These are phyloP conservation scores for Ramaria rubella DNA, from an alignment of 768 basidiomycete genomes.

Conservation along the genomic window DNA sequence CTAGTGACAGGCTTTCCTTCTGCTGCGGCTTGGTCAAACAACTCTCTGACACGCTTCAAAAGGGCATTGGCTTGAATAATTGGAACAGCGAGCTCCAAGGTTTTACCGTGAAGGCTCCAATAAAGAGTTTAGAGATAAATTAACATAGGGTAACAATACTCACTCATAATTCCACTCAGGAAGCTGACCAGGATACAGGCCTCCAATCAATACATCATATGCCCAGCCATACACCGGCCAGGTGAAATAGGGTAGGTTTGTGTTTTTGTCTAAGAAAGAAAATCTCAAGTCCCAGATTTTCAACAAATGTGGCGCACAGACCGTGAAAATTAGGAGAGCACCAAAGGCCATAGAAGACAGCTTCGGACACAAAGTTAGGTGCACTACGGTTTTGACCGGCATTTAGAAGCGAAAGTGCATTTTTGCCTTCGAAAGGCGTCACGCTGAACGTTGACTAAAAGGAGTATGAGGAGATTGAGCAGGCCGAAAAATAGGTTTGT, in stretches of 20 bases:
- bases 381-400: not conserved
- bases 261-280: slow-evolving; percentile 10
- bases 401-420: slow-evolving; percentile 2
- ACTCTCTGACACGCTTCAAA: slow-evolving; percentile 10
- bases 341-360: slow-evolving; percentile 12
- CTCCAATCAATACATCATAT: slow-evolving; percentile 12
- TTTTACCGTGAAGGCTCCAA: slow-evolving; percentile 10
- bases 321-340: slow-evolving; percentile 13
- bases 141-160: not conserved
- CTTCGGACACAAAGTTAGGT: slow-evolving; percentile 7
- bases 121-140: not conserved
- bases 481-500: not conserved
- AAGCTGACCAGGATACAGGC: slow-evolving; percentile 12
- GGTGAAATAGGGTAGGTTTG: slow-evolving; percentile 5
- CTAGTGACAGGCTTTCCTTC: slow-evolving; percentile 11
- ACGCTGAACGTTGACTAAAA: slow-evolving; percentile 6
- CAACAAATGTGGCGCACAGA: not conserved
- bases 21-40: slow-evolving; percentile 14
- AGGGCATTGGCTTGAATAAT: slow-evolving; percentile 8
- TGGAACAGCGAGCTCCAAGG: slow-evolving; percentile 11
- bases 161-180: slow-evolving; percentile 11
- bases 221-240: slow-evolving; percentile 14
- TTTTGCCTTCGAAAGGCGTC: slow-evolving; percentile 3
- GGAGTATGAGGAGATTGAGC: not conserved
- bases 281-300: not conserved